These are phyloP conservation scores for Solanum microdontum DNA, from an alignment of 257 asterid genomes.

Conservation along the genomic window DNA sequence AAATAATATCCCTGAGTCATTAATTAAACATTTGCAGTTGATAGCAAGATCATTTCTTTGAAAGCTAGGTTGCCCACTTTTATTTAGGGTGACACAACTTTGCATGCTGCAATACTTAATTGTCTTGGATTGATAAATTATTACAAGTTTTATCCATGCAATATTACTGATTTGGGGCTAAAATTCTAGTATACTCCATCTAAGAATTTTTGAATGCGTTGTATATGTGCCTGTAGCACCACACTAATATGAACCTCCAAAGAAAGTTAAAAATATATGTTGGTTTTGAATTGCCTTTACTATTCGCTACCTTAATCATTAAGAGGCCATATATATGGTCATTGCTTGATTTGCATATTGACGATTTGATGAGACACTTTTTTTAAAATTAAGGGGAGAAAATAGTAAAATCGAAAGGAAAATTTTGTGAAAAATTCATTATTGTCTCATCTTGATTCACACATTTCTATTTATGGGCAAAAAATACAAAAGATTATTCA, in stretches of 20 bases:
- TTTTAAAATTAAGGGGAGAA: too few relatives aligned
- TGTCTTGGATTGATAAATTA: background rate
- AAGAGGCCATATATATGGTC: background rate
- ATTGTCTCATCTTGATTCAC: background rate
- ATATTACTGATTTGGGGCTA: too few relatives aligned
- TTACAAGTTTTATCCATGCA: too few relatives aligned
- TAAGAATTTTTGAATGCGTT: background rate
- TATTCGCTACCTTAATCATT: background rate
- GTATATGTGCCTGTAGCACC: background rate
- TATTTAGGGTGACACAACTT: background rate
- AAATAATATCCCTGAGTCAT: background rate
- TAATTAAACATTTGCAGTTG: background rate
- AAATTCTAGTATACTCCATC: background rate
- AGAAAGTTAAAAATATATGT: background rate
- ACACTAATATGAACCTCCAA: background rate
- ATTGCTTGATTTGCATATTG: background rate
- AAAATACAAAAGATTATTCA: too few relatives aligned
- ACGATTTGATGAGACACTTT: background rate
- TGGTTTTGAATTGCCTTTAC: background rate
- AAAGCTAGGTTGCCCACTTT: background rate
- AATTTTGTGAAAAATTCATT: background rate
- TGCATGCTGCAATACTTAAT: background rate
- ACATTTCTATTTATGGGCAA: background rate
- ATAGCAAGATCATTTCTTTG: background rate
- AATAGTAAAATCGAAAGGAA: background rate